Base-by-base conservation (phyloP, 208 protist genomes). In the Vickermania spadyakhi region DNA sequence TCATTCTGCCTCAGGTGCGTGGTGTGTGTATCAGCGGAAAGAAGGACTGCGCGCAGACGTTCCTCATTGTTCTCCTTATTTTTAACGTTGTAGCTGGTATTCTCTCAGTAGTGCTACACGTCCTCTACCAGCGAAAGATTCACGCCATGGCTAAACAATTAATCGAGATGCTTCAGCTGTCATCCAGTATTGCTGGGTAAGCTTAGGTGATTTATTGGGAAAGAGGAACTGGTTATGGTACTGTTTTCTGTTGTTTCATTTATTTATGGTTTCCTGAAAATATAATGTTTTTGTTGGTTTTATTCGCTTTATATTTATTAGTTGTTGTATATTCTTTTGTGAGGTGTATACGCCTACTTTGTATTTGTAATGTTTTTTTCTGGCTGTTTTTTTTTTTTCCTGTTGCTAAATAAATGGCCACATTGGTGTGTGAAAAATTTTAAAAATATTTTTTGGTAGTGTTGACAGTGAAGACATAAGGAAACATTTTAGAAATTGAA, bases 31-130 rank as follows among this genome's bases (percentile, higher is more conserved):
- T 59, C 26, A 64, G 7, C 18, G 55, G 62, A 25, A 67, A 68
- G 53, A 64, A 51, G 25, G 7, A 49, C 5, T 75, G 69, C 27
- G 30, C 60, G 50, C 58, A 58, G 23, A 57, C 14, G 2, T 70
- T 64, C 30, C 51, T 75, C 18, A 58, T 75, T 36, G 59, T 70
- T n/a, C 68, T 52, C 45, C 42, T 75, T 7, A 28, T 64, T 50
- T 55, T 69, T 4, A 61, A 55, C 29, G 53, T 70, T 18, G 29
- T 60, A 1, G 64, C 69, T 1, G 62, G 64, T 22, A 2, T 14
- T 22, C 52, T 64, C 21, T 61, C 59, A 13, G 14, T 56, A 18
- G 52, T 58, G 14, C 41, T 75, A 25, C 69, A 75, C 31, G 23
- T 70, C 13, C 45, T 62, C 18, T 75, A 66, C 42, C 53, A 61